Conservation (phyloP, 345 rosid genomes). For the Gossypium sturtianum region DNA sequence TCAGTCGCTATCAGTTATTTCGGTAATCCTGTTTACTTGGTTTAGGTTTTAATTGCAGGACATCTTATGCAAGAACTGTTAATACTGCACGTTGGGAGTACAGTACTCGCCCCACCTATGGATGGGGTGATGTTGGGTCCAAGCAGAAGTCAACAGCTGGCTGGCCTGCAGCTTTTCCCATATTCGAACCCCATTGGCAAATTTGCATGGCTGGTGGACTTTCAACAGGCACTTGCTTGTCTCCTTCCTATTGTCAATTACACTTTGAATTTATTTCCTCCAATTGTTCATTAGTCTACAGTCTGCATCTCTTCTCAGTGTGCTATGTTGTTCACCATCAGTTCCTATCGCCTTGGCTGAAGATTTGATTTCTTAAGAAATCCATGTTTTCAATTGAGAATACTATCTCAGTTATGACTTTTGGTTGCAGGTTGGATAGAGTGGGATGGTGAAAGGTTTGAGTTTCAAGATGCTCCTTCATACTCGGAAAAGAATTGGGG, state of each 20-base stretch:
- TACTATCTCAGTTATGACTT: constrained; percentile 15
- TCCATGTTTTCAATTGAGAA: background rate
- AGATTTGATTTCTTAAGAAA: constrained; percentile 6
- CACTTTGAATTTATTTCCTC: background rate
- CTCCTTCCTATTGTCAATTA: constrained; percentile 13
- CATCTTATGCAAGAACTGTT: constrained; percentile 59
- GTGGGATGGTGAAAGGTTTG: constrained; percentile 90
- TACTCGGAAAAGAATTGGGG: constrained; percentile 99
- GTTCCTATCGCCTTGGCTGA: constrained; percentile 3
- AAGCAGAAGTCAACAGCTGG: constrained; percentile 92
- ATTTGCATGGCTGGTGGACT: constrained; percentile 97
- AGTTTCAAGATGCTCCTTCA: constrained; percentile 86
- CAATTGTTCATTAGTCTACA: background rate
- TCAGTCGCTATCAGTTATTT: background rate
- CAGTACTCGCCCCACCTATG: constrained; percentile 81
- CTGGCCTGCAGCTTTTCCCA: constrained; percentile 95
- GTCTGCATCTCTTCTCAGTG: background rate
- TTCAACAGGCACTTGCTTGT: constrained; percentile 64
- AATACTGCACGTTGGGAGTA: constrained; percentile 91
- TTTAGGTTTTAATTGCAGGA: constrained; percentile 42
- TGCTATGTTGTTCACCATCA: background rate
- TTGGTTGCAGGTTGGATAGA: constrained; percentile 85
- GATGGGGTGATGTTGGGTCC: constrained; percentile 86
- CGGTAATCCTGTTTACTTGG: constrained; percentile 3
- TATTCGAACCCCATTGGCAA: constrained; percentile 99